Percentiles rank a stretch among this genome's conserved stretches.
Conservation (phyloP, 177 flowering plant species). For the Tripterygium wilfordii region DNA sequence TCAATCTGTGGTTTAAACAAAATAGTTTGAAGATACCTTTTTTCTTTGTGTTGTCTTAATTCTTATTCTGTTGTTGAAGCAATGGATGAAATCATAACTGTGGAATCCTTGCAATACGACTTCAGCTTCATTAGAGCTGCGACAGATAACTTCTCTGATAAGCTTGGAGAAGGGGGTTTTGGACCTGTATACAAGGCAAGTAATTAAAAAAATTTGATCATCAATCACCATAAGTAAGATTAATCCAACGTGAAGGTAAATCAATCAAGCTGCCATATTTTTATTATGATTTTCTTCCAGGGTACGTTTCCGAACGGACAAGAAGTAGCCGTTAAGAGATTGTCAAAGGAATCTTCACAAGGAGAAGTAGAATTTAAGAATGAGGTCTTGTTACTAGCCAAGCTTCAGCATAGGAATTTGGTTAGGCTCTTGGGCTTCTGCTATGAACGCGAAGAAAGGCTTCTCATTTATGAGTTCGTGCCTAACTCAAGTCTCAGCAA, state of each 20-base stretch:
- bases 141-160: conserved; percentile 11
- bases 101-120: not conserved
- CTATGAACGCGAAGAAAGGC: conserved; percentile 14
- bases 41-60: not conserved
- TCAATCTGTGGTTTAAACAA: too few relatives aligned
- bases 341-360: conserved; percentile 9
- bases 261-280: too few relatives aligned
- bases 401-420: conserved; percentile 19
- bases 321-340: conserved; percentile 29
- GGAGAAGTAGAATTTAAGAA: conserved; percentile 18
- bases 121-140: not conserved
- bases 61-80: not conserved
- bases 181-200: conserved; percentile 15
- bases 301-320: conserved; percentile 18
- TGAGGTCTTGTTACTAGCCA: conserved; percentile 17
- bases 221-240: not conserved
- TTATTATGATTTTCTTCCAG: too few relatives aligned
- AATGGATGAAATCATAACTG: not conserved
- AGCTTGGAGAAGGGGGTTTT: conserved; percentile 17
- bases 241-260: too few relatives aligned
- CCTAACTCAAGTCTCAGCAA: conserved; percentile 12
- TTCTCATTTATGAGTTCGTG: conserved; percentile 19
- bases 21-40: not conserved
- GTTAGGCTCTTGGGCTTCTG: conserved; percentile 17
- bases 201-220: not conserved